Percentiles rank a stretch among this genome's conserved stretches.
phyloP scores from a whole-genome alignment of 2,329 filamentous ascomycete genomes.

The Penicillium sp. region DNA sequence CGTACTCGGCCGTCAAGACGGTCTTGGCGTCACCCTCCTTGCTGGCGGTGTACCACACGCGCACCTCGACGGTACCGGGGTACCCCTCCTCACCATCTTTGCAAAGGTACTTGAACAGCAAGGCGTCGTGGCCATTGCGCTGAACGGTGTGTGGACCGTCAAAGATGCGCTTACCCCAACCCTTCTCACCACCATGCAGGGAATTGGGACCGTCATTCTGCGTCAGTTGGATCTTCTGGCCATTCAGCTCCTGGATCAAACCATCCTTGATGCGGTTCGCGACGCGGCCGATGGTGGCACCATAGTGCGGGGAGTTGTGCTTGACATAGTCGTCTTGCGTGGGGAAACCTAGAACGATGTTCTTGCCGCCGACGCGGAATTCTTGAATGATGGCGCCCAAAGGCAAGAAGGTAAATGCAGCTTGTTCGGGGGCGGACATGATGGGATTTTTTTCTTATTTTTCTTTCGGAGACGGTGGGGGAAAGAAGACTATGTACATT shows the following conservation, averaged over 20 bases:
- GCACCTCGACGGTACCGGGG: conserved; percentile 71
- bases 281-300: conserved; percentile 79
- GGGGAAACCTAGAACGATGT: conserved; percentile 84
- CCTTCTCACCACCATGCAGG: conserved; percentile 61
- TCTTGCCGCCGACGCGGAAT: conserved; percentile 65
- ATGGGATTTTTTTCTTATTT: neutral
- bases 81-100: conserved; percentile 80
- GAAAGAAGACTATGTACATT: neutral
- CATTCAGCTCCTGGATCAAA: conserved; percentile 63
- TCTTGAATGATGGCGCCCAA: conserved; percentile 51
- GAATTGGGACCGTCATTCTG: conserved; percentile 71
- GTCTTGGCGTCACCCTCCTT: conserved; percentile 60
- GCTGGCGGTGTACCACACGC: conserved; percentile 68
- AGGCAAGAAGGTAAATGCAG: conserved; percentile 38
- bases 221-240: conserved; percentile 58
- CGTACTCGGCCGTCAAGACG: conserved; percentile 77
- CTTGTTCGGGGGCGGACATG: conserved; percentile 25
- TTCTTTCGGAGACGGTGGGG: neutral
- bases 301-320: conserved; percentile 73
- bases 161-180: conserved; percentile 49
- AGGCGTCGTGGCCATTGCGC: conserved; percentile 53
- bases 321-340: conserved; percentile 63
- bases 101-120: conserved; percentile 59
- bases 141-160: conserved; percentile 50
- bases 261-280: conserved; percentile 72